Percentiles rank a stretch among this genome's conserved stretches.
phyloP scores from a whole-genome alignment of 345 rosid genomes.

The Euclidium syriacum region DNA sequence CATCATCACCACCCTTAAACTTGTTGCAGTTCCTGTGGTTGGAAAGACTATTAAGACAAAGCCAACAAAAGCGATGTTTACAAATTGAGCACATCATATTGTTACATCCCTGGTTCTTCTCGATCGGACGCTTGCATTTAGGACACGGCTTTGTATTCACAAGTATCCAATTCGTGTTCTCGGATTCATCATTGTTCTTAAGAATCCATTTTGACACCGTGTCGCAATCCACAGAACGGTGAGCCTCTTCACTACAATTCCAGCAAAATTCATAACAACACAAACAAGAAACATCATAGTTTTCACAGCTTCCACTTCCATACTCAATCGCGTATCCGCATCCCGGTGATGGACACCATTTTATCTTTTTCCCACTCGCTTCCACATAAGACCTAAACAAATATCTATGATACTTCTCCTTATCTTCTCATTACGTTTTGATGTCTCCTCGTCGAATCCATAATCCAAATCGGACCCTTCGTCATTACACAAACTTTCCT shows the following conservation, averaged over 20 bases:
- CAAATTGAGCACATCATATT: background rate
- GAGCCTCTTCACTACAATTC: conserved; percentile 5
- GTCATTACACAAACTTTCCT: conserved; percentile 64
- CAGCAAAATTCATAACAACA: background rate
- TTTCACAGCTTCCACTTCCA: background rate
- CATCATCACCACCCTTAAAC: conserved; percentile 37
- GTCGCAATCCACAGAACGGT: background rate
- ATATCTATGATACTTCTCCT: background rate
- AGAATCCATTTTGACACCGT: background rate
- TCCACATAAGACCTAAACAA: conserved; percentile 50
- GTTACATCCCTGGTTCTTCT: background rate
- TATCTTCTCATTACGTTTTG: conserved; percentile 26
- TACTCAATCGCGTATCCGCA: conserved; percentile 50
- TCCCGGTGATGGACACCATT: conserved; percentile 93
- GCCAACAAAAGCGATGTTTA: background rate
- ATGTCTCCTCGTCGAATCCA: conserved; percentile 43
- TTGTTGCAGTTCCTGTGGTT: background rate
- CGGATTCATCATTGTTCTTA: background rate
- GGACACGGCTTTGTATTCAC: background rate
- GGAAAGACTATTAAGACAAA: background rate
- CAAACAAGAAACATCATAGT: background rate
- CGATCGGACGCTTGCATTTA: background rate
- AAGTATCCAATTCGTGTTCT: background rate
- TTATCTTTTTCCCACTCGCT: conserved; percentile 77
- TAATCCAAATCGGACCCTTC: conserved; percentile 40